These are phyloP conservation scores for Sophora flavescens DNA, from an alignment of 306 rosid genomes.

Conservation along the genomic window DNA sequence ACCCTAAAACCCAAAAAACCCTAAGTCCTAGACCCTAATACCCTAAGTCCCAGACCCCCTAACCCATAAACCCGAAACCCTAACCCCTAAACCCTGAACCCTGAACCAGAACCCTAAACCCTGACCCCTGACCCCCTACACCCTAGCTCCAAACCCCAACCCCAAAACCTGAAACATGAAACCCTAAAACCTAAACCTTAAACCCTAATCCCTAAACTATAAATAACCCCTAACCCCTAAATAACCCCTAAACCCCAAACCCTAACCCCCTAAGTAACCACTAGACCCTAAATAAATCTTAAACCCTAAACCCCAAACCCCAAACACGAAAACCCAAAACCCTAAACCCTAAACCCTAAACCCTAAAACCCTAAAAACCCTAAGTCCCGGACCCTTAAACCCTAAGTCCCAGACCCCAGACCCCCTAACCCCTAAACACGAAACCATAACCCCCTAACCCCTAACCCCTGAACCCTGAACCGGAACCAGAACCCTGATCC, in stretches of 20 bases:
- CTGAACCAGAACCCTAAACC: slow-evolving; percentile 37
- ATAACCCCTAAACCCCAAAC: slow-evolving; percentile 13
- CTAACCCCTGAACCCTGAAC: slow-evolving; percentile 6
- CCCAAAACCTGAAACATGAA: too few relatives aligned
- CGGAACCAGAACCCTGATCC: slow-evolving; percentile 26
- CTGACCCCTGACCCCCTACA: not conserved
- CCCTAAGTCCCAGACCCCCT: too few relatives aligned
- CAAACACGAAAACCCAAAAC: slow-evolving; percentile 19
- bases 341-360: slow-evolving; percentile 28
- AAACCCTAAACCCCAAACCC: slow-evolving; percentile 37
- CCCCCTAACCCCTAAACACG: too few relatives aligned
- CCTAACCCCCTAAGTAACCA: slow-evolving; percentile 12
- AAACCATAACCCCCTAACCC: too few relatives aligned
- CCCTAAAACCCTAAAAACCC: slow-evolving; percentile 18
- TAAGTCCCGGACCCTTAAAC: slow-evolving; percentile 32
- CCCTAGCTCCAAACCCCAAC: too few relatives aligned
- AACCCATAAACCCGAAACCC: too few relatives aligned
- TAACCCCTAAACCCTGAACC: slow-evolving; percentile 40
- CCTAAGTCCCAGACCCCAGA: too few relatives aligned
- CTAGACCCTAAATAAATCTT: not conserved
- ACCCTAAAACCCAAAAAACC: too few relatives aligned
- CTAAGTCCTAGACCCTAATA: too few relatives aligned
- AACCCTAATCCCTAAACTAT: too few relatives aligned
- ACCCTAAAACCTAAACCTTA: too few relatives aligned
- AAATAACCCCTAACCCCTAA: too few relatives aligned